Conservation (phyloP, 163 green algal species). For the Coccomyxa subellipsoidea region DNA sequence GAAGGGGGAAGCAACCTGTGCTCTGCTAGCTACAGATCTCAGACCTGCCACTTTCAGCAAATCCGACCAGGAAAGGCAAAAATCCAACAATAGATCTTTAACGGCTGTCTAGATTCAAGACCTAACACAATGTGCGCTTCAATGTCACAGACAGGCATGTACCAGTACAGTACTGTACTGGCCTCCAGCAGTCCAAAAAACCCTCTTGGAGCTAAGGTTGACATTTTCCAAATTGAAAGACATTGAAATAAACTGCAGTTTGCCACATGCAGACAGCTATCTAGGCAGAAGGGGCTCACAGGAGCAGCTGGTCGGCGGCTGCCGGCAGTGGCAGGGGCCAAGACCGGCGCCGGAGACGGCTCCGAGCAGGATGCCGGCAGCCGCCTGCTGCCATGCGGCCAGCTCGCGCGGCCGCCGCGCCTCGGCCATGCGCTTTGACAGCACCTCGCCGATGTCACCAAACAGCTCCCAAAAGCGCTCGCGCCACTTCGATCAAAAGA, state of each 20-base stretch:
- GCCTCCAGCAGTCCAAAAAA: no score
- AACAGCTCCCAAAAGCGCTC: background rate
- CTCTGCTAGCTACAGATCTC: background rate
- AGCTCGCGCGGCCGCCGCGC: background rate
- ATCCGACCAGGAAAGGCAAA: no score
- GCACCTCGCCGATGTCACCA: background rate
- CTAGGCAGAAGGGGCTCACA: background rate
- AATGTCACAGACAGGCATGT: no score
- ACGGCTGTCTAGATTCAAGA: no score
- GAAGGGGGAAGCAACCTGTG: background rate
- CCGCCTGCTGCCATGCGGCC: background rate
- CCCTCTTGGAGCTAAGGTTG: no score
- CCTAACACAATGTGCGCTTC: no score
- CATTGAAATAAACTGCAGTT: background rate
- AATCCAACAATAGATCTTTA: no score
- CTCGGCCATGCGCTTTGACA: background rate
- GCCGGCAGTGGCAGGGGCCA: background rate
- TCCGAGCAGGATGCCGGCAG: background rate
- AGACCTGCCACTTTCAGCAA: background rate
- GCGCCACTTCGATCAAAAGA: background rate
- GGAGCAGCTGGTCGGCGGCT: background rate
- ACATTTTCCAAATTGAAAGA: no score
- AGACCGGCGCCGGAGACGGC: background rate
- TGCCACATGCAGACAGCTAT: no score
- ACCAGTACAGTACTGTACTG: no score